A percentile compares a stretch with the other conserved stretches of the same genome.
Evolutionary conservation across 1,284 basidiomycete genomes (phyloP).

Genomic region (Malassezia arunalokei): DNA sequence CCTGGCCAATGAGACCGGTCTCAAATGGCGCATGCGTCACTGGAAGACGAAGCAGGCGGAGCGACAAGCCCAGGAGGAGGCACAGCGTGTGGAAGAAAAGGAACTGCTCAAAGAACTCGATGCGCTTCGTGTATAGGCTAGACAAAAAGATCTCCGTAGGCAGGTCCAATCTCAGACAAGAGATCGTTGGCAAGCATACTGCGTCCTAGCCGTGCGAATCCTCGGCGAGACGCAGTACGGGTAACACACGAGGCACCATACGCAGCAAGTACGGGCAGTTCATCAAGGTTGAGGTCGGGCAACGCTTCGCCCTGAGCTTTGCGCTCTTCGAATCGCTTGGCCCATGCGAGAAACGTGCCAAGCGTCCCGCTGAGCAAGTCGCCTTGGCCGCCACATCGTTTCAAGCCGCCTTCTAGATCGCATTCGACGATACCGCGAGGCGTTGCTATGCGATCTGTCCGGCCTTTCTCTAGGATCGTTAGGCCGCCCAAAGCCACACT

Average conservation of each 20-base stretch:
- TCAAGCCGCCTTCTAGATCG: slow-evolving; percentile 65
- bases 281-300: background rate
- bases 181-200: slow-evolving; percentile 83
- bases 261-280: slow-evolving; percentile 68
- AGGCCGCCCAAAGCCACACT: slow-evolving; percentile 69
- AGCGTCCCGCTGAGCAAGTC: slow-evolving; percentile 79
- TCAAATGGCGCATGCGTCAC: slow-evolving; percentile 38
- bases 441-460: slow-evolving; percentile 44
- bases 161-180: slow-evolving; percentile 46
- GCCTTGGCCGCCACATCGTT: slow-evolving; percentile 88
- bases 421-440: slow-evolving; percentile 42
- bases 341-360: slow-evolving; percentile 85
- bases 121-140: slow-evolving; percentile 23
- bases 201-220: slow-evolving; percentile 64
- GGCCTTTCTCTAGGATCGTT: slow-evolving; percentile 83
- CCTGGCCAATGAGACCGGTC: slow-evolving; percentile 32
- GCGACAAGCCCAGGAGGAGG: slow-evolving; percentile 13
- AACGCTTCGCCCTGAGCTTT: slow-evolving; percentile 33
- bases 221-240: slow-evolving; percentile 62
- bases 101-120: slow-evolving; percentile 31
- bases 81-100: slow-evolving; percentile 12
- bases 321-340: slow-evolving; percentile 73
- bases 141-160: slow-evolving; percentile 38
- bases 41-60: slow-evolving; percentile 25
- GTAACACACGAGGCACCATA: slow-evolving; percentile 80